Percentiles rank a stretch among this genome's conserved stretches.
These are phyloP conservation scores for Linum tenue DNA, from an alignment of 345 rosid species.

Conservation along the genomic window DNA sequence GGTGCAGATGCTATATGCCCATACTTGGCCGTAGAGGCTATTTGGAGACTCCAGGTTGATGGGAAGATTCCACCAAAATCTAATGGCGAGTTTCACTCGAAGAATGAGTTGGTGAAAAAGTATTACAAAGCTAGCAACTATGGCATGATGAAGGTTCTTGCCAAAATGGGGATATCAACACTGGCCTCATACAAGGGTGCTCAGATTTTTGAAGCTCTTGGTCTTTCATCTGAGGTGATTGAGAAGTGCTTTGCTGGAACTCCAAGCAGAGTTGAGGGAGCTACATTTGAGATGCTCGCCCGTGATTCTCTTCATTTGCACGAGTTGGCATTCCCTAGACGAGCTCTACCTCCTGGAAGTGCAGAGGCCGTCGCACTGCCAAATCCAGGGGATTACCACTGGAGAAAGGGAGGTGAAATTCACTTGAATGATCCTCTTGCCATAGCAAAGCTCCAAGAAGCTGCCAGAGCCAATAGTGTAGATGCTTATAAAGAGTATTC, in stretches of 20 bases:
- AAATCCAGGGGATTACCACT: conserved; percentile 96
- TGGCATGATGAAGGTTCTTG: conserved; percentile 99
- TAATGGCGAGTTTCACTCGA: conserved; percentile 68
- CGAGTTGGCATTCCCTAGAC: conserved; percentile 77
- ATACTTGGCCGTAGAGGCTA: conserved; percentile 73
- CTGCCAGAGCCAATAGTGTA: conserved; percentile 81
- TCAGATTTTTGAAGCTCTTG: conserved; percentile 97
- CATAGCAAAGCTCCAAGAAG: conserved; percentile 89
- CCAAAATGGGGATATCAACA: conserved; percentile 98
- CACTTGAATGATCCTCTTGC: conserved; percentile 99
- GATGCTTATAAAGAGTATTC: conserved; percentile 95
- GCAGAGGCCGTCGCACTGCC: conserved; percentile 89
- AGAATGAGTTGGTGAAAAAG: conserved; percentile 77
- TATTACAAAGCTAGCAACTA: conserved; percentile 96
- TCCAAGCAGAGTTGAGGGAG: conserved; percentile 98
- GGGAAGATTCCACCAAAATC: conserved; percentile 90
- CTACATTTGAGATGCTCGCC: conserved; percentile 98
- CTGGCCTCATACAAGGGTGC: conserved; percentile 99
- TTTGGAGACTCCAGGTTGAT: conserved; percentile 89
- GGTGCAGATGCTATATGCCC: conserved; percentile 99
- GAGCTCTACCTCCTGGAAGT: conserved; percentile 75
- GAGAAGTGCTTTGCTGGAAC: conserved; percentile 97
- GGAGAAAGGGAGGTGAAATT: conserved; percentile 95
- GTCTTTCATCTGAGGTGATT: conserved; percentile 93
- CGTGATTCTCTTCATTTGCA: conserved; percentile 75